phyloP scores from a whole-genome alignment of 169 alveolate genomes.

The Plasmodium gonderi region DNA sequence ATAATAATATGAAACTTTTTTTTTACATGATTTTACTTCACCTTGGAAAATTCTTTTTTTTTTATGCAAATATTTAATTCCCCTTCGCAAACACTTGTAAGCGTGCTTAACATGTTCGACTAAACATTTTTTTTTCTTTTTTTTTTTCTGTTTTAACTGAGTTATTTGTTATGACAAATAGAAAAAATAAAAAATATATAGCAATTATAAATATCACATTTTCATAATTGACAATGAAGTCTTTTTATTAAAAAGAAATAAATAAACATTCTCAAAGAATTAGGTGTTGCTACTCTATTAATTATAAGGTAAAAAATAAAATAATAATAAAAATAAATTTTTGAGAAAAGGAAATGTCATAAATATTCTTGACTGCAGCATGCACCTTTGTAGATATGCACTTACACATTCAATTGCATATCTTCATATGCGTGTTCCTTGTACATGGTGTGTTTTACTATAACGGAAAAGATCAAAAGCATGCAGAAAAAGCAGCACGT shows the following conservation, averaged over 20 bases:
- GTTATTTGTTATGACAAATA: not conserved
- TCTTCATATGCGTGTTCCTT: not conserved
- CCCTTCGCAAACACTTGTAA: not conserved
- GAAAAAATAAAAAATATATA: not conserved
- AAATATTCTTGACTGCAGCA: not conserved
- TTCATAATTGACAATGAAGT: not conserved
- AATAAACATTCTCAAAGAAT: not conserved
- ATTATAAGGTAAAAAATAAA: not conserved
- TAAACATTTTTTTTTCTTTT: conserved; percentile 1
- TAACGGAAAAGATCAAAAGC: conserved; percentile 30
- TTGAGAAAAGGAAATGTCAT: not conserved
- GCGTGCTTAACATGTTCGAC: not conserved
- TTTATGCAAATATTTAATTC: not conserved
- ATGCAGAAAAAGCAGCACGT: conserved; percentile 18
- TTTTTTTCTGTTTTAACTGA: not conserved
- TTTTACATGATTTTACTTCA: not conserved
- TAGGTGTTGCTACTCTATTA: not conserved
- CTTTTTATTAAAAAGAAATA: not conserved
- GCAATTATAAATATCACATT: not conserved
- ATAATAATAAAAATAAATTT: not conserved
- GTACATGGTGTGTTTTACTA: not conserved
- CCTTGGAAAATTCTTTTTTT: not conserved
- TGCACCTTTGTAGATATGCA: not conserved
- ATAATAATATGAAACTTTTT: not conserved
- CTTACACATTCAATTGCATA: not conserved